Conservation (phyloP, 208 protist genomes). For the Leishmania arabica region DNA sequence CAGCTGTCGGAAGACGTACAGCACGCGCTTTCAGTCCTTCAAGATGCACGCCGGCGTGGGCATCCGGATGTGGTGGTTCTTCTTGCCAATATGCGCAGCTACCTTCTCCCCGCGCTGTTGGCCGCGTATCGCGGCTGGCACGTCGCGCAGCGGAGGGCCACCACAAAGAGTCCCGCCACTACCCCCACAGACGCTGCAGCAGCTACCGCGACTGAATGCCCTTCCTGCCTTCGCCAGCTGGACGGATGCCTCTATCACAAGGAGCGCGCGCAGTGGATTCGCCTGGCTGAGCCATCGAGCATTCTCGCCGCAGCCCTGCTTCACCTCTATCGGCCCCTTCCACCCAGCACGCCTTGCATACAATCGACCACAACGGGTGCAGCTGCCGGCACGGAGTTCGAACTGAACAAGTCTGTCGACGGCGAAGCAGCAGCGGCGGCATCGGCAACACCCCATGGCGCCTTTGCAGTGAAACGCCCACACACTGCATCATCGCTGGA, state of each 20-base stretch:
- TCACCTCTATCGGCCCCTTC: conserved; percentile 7
- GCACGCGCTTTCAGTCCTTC: conserved; percentile 17
- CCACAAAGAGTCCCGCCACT: background rate
- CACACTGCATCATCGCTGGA: background rate
- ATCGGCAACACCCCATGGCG: background rate
- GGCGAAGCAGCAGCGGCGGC: background rate
- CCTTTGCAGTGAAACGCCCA: conserved; percentile 1
- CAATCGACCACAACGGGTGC: conserved; percentile 2
- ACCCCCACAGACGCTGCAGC: conserved; percentile 1
- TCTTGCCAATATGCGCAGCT: conserved; percentile 17
- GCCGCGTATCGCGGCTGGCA: conserved; percentile 21
- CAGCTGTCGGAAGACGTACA: conserved; percentile 7
- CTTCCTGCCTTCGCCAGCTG: conserved; percentile 10
- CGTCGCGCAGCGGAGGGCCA: background rate
- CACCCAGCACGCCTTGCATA: background rate
- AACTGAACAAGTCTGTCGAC: background rate
- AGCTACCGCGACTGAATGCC: background rate
- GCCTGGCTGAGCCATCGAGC: conserved; percentile 56
- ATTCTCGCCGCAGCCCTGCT: conserved; percentile 45
- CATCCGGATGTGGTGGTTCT: conserved; percentile 6
- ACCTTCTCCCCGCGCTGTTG: conserved; percentile 21
- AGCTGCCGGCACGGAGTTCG: background rate
- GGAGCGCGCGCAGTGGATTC: conserved; percentile 33
- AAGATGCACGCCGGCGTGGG: conserved; percentile 9
- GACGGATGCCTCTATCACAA: conserved; percentile 31